Evolutionary conservation across 1,284 basidiomycete genomes (phyloP).

Genomic region (Volvariella surrecta): DNA sequence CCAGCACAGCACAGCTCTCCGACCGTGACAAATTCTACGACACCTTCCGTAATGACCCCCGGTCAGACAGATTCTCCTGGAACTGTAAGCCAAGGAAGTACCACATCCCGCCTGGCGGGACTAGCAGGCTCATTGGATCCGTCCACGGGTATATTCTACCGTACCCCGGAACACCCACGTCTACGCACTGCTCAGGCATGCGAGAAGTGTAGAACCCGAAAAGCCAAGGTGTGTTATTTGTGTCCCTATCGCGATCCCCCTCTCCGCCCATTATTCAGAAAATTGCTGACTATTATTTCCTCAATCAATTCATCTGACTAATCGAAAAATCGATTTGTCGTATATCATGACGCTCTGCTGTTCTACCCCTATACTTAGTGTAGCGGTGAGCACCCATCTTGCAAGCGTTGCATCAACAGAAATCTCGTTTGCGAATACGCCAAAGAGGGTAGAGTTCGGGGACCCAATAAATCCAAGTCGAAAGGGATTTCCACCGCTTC

Average conservation of each 20-base stretch:
- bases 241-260: slow-evolving; percentile 1
- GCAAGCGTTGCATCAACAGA: slow-evolving; percentile 42
- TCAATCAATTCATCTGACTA: slow-evolving; percentile 2
- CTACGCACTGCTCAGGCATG: slow-evolving; percentile 55
- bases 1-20: no score
- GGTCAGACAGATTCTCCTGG: not conserved
- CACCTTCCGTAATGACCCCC: no score
- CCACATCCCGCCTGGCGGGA: slow-evolving; percentile 22
- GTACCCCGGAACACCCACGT: slow-evolving; percentile 48
- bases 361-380: slow-evolving; percentile 31
- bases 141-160: slow-evolving; percentile 50
- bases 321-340: no score
- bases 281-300: slow-evolving; percentile 1
- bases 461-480: slow-evolving; percentile 45
- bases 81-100: slow-evolving; percentile 8
- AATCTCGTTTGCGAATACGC: slow-evolving; percentile 49
- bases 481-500: slow-evolving; percentile 1
- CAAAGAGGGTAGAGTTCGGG: slow-evolving; percentile 51
- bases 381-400: slow-evolving; percentile 49
- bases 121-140: slow-evolving; percentile 51
- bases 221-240: slow-evolving; percentile 43
- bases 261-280: slow-evolving; percentile 1
- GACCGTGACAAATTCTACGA: no score
- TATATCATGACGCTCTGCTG: not conserved
- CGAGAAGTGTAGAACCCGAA: slow-evolving; percentile 52